These are phyloP conservation scores for Sutorius eximius DNA, from an alignment of 1,284 basidiomycete genomes.

Conservation along the genomic window DNA sequence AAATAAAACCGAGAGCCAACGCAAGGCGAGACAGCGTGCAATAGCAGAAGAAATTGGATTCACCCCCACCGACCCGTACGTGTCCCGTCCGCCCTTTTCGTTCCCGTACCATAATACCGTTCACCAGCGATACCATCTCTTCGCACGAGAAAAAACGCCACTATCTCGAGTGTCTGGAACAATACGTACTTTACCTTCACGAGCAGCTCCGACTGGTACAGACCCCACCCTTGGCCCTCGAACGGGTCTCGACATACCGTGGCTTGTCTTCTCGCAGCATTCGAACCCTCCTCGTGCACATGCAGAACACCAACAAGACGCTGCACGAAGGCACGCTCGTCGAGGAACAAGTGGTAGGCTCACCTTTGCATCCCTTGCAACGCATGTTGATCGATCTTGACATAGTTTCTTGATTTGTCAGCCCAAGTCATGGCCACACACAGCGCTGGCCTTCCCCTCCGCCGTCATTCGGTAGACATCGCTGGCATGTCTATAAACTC, in stretches of 20 bases:
- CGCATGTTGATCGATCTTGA: neutral
- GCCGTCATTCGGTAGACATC: slow-evolving; percentile 34
- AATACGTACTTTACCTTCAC: slow-evolving; percentile 65
- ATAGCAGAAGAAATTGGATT: slow-evolving; percentile 59
- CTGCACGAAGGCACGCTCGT: slow-evolving; percentile 47
- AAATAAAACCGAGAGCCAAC: slow-evolving; percentile 44
- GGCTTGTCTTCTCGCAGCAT: slow-evolving; percentile 61
- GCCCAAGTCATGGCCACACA: slow-evolving; percentile 31
- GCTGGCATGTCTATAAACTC: slow-evolving; percentile 13
- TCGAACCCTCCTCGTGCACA: slow-evolving; percentile 60
- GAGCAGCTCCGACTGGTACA: slow-evolving; percentile 56
- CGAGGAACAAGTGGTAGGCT: slow-evolving; percentile 55
- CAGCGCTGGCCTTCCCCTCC: slow-evolving; percentile 23
- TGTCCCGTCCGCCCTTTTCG: slow-evolving; percentile 4
- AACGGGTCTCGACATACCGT: slow-evolving; percentile 54
- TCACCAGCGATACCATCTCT: slow-evolving; percentile 59
- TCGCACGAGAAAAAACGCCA: slow-evolving; percentile 75
- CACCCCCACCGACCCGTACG: slow-evolving; percentile 58
- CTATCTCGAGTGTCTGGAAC: slow-evolving; percentile 69
- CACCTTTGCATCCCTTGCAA: neutral
- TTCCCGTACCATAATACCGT: neutral
- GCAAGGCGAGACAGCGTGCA: slow-evolving; percentile 53
- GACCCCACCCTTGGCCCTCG: slow-evolving; percentile 47
- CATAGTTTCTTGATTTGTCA: slow-evolving; percentile 33
- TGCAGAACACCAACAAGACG: slow-evolving; percentile 53